These are phyloP conservation scores for Aegilops umbellulata DNA, from an alignment of 176 grass and related monocot species.

Conservation along the genomic window DNA sequence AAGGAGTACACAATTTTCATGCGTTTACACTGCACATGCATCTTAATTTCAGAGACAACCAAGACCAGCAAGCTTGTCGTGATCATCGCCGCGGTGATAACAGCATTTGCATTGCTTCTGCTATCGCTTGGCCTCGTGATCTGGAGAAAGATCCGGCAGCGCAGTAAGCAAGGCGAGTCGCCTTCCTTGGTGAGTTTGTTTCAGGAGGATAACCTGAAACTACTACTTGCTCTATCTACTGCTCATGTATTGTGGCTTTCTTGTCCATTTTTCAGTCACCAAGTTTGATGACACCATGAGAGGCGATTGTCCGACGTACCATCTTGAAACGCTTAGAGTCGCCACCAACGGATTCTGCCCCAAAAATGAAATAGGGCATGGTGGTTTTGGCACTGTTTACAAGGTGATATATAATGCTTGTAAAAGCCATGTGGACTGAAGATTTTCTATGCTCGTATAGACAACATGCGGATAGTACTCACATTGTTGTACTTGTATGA, in stretches of 20 bases:
- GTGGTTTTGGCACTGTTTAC: constrained; percentile 61
- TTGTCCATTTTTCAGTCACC: not conserved
- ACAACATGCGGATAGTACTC: not conserved
- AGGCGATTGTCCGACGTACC: constrained; percentile 35
- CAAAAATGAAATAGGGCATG: constrained; percentile 43
- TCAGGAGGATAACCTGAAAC: not conserved
- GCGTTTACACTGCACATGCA: not conserved
- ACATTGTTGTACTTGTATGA: not conserved
- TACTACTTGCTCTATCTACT: not conserved
- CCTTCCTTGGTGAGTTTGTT: not conserved
- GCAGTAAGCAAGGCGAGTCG: not conserved
- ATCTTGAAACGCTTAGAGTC: constrained; percentile 25
- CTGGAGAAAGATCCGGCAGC: constrained; percentile 12
- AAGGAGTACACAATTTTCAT: not conserved
- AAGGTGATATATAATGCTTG: constrained; percentile 31
- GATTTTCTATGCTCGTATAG: too few species aligned
- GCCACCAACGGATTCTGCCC: constrained; percentile 40
- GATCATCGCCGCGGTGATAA: not conserved
- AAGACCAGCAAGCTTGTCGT: not conserved
- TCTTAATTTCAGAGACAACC: not conserved
- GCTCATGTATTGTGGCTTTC: not conserved
- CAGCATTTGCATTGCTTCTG: constrained; percentile 9
- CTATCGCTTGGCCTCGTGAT: not conserved
- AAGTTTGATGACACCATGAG: not conserved
- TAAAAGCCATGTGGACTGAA: not conserved